Evolutionary conservation across 805 yeast genomes (phyloP), one percentile per base, ranked within the genome.

Genomic region (Maudiozyma bulderi): DNA sequence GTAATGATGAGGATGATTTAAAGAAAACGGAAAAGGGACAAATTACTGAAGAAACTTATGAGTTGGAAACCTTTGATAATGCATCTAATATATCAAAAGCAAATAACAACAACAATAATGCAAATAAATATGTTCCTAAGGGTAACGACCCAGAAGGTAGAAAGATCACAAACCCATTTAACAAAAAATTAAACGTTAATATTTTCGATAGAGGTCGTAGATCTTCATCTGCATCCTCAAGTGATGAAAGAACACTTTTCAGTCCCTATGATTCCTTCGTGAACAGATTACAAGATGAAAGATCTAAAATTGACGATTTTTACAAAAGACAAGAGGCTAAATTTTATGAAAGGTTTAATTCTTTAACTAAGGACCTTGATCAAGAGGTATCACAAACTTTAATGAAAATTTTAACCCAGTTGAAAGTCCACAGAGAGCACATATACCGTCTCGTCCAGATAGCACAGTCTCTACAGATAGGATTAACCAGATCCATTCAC

Each of bases 291-390:
- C 55, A 69, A 30, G 63, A 59, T 11, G 84, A 81, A 56, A 68
- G 78, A 50, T 53, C 55, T 20, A 80, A 77, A 55, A 73, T 81
- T 48, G 80, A 78, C 56, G 67, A 62, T 8, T 81, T 82, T 52
- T 82, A 75, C 61, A 63, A 66, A 41, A 52, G 57, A 29, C 73
- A 73, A 47, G 82, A 80, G 57, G 57, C 66, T 1, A 74, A 73
- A 51, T 66, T 79, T 14, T 73, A 70, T 51, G 57, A 53, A 8
- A 75, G 73, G 45, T 77, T 71, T 57, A 75, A 73, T 43, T 64
- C 69, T 31, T 67, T 81, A 48, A 59, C 75, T 29, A 61, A 67
- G 26, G 84, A 80, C 56, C 68, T 81, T 47, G 73, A 71, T 51
- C 55, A 66, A 30, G 68, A 43, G 58, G 61, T 29, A 54, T 62